Evolutionary conservation across 257 asterid genomes (phyloP).

Genomic region (Eucommia ulmoides): DNA sequence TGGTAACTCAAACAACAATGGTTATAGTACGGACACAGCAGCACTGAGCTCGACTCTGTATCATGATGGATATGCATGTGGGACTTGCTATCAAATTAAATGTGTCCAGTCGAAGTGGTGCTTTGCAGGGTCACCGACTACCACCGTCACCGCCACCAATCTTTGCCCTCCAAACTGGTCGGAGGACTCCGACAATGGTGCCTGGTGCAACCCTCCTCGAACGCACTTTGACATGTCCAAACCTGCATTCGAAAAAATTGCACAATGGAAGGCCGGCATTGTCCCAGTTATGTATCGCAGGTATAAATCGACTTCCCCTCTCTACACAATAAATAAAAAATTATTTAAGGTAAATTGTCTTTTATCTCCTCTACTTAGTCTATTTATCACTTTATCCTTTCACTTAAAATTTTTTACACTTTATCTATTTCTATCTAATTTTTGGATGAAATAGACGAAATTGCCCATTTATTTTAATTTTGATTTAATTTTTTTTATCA

Average conservation of each 20-base stretch:
- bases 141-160: background rate
- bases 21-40: conserved; percentile 17
- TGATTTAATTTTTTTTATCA: too few species aligned
- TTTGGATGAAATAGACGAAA: too few species aligned
- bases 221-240: background rate
- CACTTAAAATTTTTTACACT: too few species aligned
- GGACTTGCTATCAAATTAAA: conserved; percentile 23
- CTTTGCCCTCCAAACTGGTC: background rate
- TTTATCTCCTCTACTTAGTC: too few species aligned
- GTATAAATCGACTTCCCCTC: background rate
- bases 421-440: too few species aligned
- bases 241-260: background rate
- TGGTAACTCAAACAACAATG: conserved; percentile 20
- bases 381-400: too few species aligned
- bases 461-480: too few species aligned
- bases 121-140: background rate
- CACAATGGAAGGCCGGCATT: background rate
- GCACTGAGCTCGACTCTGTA: conserved; percentile 21
- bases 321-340: too few species aligned
- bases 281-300: background rate
- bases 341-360: too few species aligned
- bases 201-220: background rate
- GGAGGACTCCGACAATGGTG: background rate
- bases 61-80: conserved; percentile 24
- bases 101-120: conserved; percentile 7